Percentiles rank a stretch among this genome's conserved stretches.
These are phyloP conservation scores for Salix caprea DNA, from an alignment of 345 rosid genomes.

Conservation along the genomic window DNA sequence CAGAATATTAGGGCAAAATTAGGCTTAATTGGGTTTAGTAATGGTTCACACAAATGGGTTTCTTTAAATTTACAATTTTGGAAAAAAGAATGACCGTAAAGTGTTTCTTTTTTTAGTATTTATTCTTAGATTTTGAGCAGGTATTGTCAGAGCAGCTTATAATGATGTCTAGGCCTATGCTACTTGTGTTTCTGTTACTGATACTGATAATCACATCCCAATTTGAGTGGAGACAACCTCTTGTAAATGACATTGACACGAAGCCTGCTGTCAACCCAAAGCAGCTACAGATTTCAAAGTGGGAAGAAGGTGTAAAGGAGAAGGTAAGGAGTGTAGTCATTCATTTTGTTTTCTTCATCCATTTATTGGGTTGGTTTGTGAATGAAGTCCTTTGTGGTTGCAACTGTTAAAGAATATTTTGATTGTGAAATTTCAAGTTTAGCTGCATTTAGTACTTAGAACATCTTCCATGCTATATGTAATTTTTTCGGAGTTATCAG, in stretches of 20 bases:
- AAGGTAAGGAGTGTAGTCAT: slow-evolving; percentile 41
- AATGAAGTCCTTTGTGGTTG: background rate
- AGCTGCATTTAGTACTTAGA: background rate
- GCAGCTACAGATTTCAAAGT: slow-evolving; percentile 49
- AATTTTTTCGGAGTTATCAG: background rate
- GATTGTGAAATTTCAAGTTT: background rate
- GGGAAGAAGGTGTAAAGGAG: slow-evolving; percentile 77
- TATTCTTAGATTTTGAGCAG: slow-evolving; percentile 28
- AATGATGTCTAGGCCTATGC: slow-evolving; percentile 71
- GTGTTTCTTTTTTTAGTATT: background rate
- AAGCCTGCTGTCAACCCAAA: slow-evolving; percentile 46
- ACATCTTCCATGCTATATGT: background rate
- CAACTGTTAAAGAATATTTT: background rate
- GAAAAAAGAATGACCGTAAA: background rate
- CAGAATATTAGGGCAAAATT: background rate
- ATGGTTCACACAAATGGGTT: background rate
- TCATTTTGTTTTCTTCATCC: background rate
- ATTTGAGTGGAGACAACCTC: slow-evolving; percentile 91
- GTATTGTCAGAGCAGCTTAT: slow-evolving; percentile 25
- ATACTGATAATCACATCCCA: slow-evolving; percentile 78
- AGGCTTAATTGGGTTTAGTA: background rate
- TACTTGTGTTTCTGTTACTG: slow-evolving; percentile 68
- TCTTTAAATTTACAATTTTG: too few species aligned
- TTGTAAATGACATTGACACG: slow-evolving; percentile 56
- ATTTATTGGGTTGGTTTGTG: background rate